Evolutionary conservation across 805 yeast species (phyloP).

Genomic region (Phaffomyces antillensis): DNA sequence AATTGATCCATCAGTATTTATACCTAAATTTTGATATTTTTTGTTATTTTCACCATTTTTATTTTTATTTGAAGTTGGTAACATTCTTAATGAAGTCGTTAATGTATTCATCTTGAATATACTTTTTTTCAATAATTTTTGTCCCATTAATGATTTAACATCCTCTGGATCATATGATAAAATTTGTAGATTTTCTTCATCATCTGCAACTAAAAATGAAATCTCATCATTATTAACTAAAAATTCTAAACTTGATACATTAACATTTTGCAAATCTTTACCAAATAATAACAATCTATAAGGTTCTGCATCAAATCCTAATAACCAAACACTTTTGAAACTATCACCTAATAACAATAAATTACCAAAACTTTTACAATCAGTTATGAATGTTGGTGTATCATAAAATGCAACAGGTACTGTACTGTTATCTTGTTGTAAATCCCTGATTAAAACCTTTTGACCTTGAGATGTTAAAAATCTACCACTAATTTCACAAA

Average conservation of each 20-base stretch:
- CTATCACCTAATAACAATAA: conserved; percentile 77
- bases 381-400: conserved; percentile 71
- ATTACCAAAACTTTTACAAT: conserved; percentile 77
- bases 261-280: conserved; percentile 58
- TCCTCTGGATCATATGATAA: conserved; percentile 91
- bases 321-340: conserved; percentile 66
- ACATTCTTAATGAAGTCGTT: conserved; percentile 45
- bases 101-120: conserved; percentile 62
- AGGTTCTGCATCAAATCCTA: conserved; percentile 94
- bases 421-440: conserved; percentile 77
- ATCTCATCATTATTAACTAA: conserved; percentile 64
- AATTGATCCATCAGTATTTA: conserved; percentile 73
- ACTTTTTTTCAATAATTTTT: conserved; percentile 59
- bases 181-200: conserved; percentile 57
- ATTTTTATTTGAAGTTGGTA: conserved; percentile 24
- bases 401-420: conserved; percentile 94
- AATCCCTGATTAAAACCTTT: conserved; percentile 64
- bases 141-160: conserved; percentile 75
- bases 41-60: conserved; percentile 34
- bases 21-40: conserved; percentile 60
- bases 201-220: conserved; percentile 61
- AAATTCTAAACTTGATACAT: conserved; percentile 71
- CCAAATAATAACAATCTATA: conserved; percentile 76
- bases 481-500: conserved; percentile 77
- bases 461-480: conserved; percentile 84